Percentiles rank a stretch among this genome's conserved stretches.
Evolutionary conservation across 495 filamentous ascomycete species (phyloP).

Genomic region (Oleoguttula mirabilis): DNA sequence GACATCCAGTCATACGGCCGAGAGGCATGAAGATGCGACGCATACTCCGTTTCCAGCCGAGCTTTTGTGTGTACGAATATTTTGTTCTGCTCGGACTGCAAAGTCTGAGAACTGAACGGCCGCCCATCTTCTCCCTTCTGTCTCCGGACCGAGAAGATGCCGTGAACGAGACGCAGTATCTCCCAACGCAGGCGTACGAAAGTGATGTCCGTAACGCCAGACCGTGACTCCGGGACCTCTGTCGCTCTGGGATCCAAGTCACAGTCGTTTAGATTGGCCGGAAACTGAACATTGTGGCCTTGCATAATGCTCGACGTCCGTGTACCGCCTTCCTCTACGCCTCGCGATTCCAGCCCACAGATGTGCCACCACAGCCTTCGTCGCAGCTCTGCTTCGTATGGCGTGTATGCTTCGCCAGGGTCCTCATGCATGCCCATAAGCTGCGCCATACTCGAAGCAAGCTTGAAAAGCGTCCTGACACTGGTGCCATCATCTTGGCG

Average conservation of each 20-base stretch:
- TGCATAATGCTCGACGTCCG: constrained; percentile 13
- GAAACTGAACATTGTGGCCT: constrained; percentile 3
- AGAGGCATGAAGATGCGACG: constrained; percentile 6
- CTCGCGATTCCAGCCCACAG: constrained; percentile 4
- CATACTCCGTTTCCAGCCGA: not conserved
- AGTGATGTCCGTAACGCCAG: constrained; percentile 4
- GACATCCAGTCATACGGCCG: constrained; percentile 5
- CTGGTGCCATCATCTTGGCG: constrained; percentile 5
- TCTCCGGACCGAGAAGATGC: not conserved
- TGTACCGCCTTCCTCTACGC: constrained; percentile 3
- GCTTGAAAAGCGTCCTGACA: constrained; percentile 2
- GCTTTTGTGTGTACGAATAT: not conserved
- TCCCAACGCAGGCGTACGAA: constrained; percentile 2
- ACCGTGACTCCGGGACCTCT: constrained; percentile 1
- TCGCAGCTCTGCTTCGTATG: constrained; percentile 6
- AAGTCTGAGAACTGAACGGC: not conserved
- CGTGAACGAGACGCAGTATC: not conserved
- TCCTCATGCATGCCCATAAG: constrained; percentile 9
- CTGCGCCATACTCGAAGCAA: constrained; percentile 9
- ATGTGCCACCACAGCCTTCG: constrained; percentile 15
- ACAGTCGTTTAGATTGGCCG: constrained; percentile 5
- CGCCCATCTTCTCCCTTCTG: not conserved
- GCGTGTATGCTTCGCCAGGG: not conserved
- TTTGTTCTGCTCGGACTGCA: not conserved
- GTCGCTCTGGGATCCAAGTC: not conserved